These are phyloP conservation scores for Cytospora chrysosperma DNA, from an alignment of 2,329 filamentous ascomycete species.

Conservation along the genomic window DNA sequence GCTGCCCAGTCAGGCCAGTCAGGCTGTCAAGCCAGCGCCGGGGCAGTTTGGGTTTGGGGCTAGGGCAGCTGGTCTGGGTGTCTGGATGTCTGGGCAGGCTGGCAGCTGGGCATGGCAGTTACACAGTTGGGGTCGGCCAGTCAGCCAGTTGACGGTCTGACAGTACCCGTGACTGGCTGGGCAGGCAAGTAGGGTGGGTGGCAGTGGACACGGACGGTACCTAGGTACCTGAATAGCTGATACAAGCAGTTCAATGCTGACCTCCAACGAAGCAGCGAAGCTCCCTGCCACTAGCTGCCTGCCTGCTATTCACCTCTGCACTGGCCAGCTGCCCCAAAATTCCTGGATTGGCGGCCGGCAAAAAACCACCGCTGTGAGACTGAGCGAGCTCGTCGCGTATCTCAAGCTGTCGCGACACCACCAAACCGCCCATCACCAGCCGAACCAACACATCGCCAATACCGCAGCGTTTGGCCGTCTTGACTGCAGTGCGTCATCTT, in stretches of 20 bases:
- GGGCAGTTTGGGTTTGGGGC: neutral
- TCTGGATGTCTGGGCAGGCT: neutral
- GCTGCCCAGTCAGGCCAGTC: neutral
- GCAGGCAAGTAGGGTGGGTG: neutral
- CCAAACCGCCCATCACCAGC: neutral
- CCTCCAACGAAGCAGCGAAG: too few relatives aligned
- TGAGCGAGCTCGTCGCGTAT: slow-evolving; percentile 8
- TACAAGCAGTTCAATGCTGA: too few relatives aligned
- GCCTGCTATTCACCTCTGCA: neutral
- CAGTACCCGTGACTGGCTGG: neutral
- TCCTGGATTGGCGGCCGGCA: slow-evolving; percentile 18
- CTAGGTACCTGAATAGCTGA: too few relatives aligned
- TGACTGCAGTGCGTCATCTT: neutral
- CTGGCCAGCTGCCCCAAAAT: slow-evolving; percentile 14
- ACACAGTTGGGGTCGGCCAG: too few relatives aligned
- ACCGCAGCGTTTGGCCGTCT: neutral
- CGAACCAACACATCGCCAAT: neutral
- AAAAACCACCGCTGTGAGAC: neutral
- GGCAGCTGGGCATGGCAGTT: too few relatives aligned
- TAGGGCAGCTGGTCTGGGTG: neutral
- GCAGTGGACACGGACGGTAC: neutral
- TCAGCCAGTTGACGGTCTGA: too few relatives aligned
- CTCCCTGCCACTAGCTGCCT: neutral
- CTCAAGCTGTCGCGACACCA: slow-evolving; percentile 19
- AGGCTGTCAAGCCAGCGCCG: too few relatives aligned